Evolutionary conservation across 1,284 basidiomycete genomes (phyloP), one percentile per base, ranked within the genome.

Genomic region (Schizophyllum commune): DNA sequence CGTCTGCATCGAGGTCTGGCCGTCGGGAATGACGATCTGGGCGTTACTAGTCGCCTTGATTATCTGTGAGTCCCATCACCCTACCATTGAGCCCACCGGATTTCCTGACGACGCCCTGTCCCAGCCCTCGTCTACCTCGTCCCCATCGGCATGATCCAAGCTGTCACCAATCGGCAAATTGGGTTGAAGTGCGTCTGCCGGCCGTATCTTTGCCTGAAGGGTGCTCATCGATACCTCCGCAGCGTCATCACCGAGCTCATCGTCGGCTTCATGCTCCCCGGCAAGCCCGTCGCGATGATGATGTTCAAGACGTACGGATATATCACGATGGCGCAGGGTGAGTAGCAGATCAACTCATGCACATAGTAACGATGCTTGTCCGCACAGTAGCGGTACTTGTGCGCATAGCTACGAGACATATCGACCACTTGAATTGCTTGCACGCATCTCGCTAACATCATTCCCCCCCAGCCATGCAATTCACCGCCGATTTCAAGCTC

Each of bases 401-500:
- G n/a, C n/a, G n/a, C n/a, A n/a, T n/a, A n/a, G n/a, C n/a, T n/a
- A n/a, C n/a, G n/a, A n/a, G n/a, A n/a, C n/a, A n/a, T n/a, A n/a
- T n/a, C n/a, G n/a, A n/a, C n/a, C n/a, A n/a, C n/a, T 47, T 17
- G 39, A 13, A 17, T 3, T 17, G 39, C 39, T 13, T 9, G 9
- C 39, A 3, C 39, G 39, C 39, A 47, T 9, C 39, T 3, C 8
- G 15, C 27, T 58, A 20, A 53, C 8, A 60, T 9, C 62, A 39
- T 59, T 34, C n/a, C 61, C 52, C 59, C 21, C 66, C 68, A 70
- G 79, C 79, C 11, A 65, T 81, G 52, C 70, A 70, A 21, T 89
- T 89, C 71, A 80, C 86, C 4, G 79, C 81, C 13, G 87, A 89
- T 68, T 84, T 88, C 71, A 88, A 88, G 68, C 79, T 88, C 32